Evolutionary conservation across 345 rosid species (phyloP).

Genomic region (Dovyalis caffra): DNA sequence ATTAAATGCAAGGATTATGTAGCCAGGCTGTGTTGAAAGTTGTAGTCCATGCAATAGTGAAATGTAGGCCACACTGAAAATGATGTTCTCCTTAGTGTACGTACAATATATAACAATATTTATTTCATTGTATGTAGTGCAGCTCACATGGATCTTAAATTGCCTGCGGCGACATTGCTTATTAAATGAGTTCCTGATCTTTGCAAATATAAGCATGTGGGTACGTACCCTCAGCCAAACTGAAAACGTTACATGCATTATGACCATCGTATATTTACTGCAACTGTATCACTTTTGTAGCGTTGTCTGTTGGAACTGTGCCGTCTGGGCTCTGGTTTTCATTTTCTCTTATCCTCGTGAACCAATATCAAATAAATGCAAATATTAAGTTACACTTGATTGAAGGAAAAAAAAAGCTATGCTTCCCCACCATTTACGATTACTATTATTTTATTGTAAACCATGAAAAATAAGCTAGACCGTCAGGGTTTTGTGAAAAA

Average conservation of each 20-base stretch:
- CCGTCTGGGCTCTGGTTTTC: no score
- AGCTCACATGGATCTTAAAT: slow-evolving; percentile 40
- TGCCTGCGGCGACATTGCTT: slow-evolving; percentile 19
- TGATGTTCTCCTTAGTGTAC: no score
- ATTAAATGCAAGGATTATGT: slow-evolving; percentile 29
- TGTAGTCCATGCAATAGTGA: neutral
- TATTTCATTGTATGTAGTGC: slow-evolving; percentile 19
- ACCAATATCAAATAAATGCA: neutral
- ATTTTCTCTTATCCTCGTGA: no score
- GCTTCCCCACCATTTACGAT: no score
- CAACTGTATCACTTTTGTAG: neutral
- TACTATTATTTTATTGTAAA: no score
- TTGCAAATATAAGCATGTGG: neutral
- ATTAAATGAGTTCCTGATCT: slow-evolving; percentile 21
- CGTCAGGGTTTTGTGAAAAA: no score
- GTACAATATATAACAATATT: no score
- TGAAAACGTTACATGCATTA: neutral
- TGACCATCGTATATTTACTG: neutral
- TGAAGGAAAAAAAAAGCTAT: no score
- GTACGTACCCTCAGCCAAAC: neutral
- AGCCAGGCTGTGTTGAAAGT: slow-evolving; percentile 37
- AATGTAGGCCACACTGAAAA: slow-evolving; percentile 19
- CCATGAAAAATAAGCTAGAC: no score
- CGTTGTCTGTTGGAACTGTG: neutral
- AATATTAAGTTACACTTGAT: no score